phyloP scores from a whole-genome alignment of 257 asterid genomes.

The Nicotiana paniculata region DNA sequence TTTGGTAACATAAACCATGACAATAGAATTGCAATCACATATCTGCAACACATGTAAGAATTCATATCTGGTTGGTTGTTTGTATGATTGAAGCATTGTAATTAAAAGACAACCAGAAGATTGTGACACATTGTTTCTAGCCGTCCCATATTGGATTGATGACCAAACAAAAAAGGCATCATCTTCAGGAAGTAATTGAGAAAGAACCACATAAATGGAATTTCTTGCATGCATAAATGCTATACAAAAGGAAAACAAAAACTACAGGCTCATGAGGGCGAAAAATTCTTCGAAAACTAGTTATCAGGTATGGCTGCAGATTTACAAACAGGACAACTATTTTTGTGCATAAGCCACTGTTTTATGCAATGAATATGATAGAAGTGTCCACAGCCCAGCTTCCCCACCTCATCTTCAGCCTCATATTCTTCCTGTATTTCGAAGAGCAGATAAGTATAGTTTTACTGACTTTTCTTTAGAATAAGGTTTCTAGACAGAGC shows the following conservation, averaged over 20 bases:
- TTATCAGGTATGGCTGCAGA: conserved; percentile 32
- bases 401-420: conserved; percentile 62
- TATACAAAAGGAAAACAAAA: conserved; percentile 24
- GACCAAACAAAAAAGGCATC: not conserved
- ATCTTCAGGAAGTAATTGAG: not conserved
- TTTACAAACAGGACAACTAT: conserved; percentile 72
- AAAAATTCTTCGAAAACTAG: not conserved
- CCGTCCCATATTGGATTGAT: not conserved
- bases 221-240: conserved; percentile 24
- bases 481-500: not conserved
- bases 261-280: not conserved
- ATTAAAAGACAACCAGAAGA: not conserved
- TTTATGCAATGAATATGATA: conserved; percentile 67
- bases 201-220: conserved; percentile 17
- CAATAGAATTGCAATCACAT: not conserved
- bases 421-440: conserved; percentile 66
- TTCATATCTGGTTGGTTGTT: not conserved
- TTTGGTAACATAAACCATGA: not conserved
- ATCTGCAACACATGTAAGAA: not conserved
- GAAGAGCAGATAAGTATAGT: not conserved
- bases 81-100: not conserved
- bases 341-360: conserved; percentile 80
- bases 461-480: not conserved
- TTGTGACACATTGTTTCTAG: not conserved
- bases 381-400: conserved; percentile 62